Conservation (phyloP, 2,329 filamentous ascomycete species). For the Fragosphaeria purpurea region DNA sequence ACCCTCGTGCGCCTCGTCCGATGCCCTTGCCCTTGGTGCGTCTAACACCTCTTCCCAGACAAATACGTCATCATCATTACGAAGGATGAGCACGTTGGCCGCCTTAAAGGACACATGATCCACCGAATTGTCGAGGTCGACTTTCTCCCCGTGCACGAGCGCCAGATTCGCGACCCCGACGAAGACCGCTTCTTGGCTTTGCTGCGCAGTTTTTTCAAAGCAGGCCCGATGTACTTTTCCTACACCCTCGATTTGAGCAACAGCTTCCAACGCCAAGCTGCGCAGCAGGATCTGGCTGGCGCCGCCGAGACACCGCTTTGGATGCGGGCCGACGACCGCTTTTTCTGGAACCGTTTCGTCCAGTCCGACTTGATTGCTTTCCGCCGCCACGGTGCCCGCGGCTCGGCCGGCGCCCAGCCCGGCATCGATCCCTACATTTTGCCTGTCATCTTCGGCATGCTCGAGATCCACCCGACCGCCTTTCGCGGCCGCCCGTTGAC, state of each 20-base stretch:
- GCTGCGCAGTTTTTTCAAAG: slow-evolving; percentile 71
- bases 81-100: slow-evolving; percentile 82
- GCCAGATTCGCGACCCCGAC: slow-evolving; percentile 80
- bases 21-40: not conserved
- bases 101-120: slow-evolving; percentile 89
- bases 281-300: slow-evolving; percentile 49
- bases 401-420: slow-evolving; percentile 59
- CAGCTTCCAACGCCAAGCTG: slow-evolving; percentile 86
- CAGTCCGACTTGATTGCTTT: slow-evolving; percentile 89
- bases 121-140: slow-evolving; percentile 90
- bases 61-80: slow-evolving; percentile 97
- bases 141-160: slow-evolving; percentile 86
- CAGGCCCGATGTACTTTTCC: slow-evolving; percentile 92
- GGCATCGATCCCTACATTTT: slow-evolving; percentile 85
- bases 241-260: slow-evolving; percentile 96
- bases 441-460: slow-evolving; percentile 91
- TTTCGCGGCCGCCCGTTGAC: slow-evolving; percentile 80
- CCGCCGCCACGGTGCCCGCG: slow-evolving; percentile 52
- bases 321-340: slow-evolving; percentile 89
- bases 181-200: slow-evolving; percentile 84
- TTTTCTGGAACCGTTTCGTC: slow-evolving; percentile 97
- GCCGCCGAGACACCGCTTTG: slow-evolving; percentile 55
- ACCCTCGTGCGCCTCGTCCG: not conserved
- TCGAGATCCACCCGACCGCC: slow-evolving; percentile 77
- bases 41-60: slow-evolving; percentile 36